These are phyloP conservation scores for Hypomontagnella monticulosa DNA, from an alignment of 495 filamentous ascomycete species.

Conservation along the genomic window DNA sequence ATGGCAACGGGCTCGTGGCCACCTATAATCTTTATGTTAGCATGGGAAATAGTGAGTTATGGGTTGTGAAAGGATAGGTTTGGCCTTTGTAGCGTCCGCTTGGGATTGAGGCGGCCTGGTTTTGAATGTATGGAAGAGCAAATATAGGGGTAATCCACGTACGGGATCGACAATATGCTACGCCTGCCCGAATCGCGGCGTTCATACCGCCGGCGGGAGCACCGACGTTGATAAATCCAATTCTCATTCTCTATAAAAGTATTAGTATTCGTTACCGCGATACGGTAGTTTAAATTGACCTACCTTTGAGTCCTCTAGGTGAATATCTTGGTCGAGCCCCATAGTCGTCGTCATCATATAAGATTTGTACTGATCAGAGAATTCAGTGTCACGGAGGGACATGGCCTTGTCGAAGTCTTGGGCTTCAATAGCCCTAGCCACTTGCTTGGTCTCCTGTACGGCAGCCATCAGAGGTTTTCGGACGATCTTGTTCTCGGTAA, in stretches of 20 bases:
- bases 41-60: no score
- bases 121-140: not conserved
- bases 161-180: slow-evolving; percentile 94
- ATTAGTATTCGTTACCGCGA: slow-evolving; percentile 29
- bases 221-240: slow-evolving; percentile 96
- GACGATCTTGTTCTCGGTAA: slow-evolving; percentile 97
- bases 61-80: no score
- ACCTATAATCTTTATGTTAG: slow-evolving; percentile 21
- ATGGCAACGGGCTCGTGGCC: slow-evolving; percentile 92
- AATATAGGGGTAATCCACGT: slow-evolving; percentile 15
- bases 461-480: slow-evolving; percentile 89
- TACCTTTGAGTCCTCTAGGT: slow-evolving; percentile 78
- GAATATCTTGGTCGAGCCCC: slow-evolving; percentile 52
- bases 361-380: slow-evolving; percentile 88
- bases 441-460: slow-evolving; percentile 82
- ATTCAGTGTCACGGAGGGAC: slow-evolving; percentile 88
- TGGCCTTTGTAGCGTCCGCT: no score
- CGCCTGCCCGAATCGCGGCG: slow-evolving; percentile 91
- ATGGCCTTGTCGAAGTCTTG: slow-evolving; percentile 89
- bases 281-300: slow-evolving; percentile 24
- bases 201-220: slow-evolving; percentile 99
- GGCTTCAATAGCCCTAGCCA: slow-evolving; percentile 79
- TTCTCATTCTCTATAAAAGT: slow-evolving; percentile 76
- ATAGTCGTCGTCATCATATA: slow-evolving; percentile 87
- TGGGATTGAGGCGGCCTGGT: not conserved